phyloP scores from a whole-genome alignment of 1,139 yeast species.

The Arxiozyma bovina region DNA sequence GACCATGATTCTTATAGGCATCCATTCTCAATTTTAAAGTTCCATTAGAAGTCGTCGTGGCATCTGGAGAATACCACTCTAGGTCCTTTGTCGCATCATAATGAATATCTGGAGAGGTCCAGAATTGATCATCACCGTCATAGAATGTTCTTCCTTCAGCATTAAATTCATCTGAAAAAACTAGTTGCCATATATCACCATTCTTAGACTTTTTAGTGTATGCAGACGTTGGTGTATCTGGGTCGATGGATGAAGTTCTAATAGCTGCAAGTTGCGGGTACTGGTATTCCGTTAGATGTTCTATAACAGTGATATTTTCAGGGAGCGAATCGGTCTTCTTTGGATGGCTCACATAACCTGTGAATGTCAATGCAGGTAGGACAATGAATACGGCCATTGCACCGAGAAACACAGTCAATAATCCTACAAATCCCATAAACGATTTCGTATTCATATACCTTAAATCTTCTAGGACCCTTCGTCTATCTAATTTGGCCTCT shows the following conservation, averaged over 20 bases:
- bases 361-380: constrained; percentile 64
- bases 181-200: constrained; percentile 63
- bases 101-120: constrained; percentile 66
- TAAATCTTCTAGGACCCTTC: constrained; percentile 51
- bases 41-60: constrained; percentile 60
- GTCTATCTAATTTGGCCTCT: constrained; percentile 69
- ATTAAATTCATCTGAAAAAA: constrained; percentile 77
- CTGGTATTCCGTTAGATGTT: constrained; percentile 45
- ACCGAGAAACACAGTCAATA: constrained; percentile 48
- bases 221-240: constrained; percentile 65
- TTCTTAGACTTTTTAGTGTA: constrained; percentile 37
- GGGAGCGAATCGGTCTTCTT: constrained; percentile 22
- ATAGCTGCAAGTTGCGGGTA: constrained; percentile 57
- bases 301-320: constrained; percentile 25
- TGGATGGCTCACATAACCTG: constrained; percentile 45
- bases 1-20: constrained; percentile 60
- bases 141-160: constrained; percentile 77
- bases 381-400: constrained; percentile 58
- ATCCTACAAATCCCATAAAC: constrained; percentile 50
- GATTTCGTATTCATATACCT: constrained; percentile 53
- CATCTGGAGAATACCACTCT: constrained; percentile 88
- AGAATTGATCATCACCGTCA: constrained; percentile 77
- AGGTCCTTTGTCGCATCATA: constrained; percentile 75
- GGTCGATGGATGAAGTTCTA: constrained; percentile 57
- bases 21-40: constrained; percentile 59